Evolutionary conservation across 139 green algal species (phyloP).

Genomic region (Edaphochlamys debaryana): DNA sequence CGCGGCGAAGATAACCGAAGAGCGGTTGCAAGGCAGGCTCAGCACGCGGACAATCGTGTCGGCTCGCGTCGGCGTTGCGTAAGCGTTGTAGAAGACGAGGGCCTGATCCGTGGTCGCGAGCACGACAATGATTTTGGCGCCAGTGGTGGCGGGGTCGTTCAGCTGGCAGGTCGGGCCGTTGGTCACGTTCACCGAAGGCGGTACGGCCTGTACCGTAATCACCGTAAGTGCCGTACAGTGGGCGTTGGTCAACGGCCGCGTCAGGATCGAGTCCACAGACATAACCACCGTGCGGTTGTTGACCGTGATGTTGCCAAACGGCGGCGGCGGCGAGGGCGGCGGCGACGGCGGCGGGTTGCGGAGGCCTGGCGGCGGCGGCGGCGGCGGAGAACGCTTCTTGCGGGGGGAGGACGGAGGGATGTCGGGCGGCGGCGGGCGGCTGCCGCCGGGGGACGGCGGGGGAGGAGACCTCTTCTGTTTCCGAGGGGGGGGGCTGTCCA

Average conservation of each 20-base stretch:
- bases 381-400: not conserved
- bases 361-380: not conserved
- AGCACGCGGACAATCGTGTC: conserved; percentile 34
- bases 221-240: conserved; percentile 28
- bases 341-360: not conserved
- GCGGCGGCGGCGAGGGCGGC: not conserved
- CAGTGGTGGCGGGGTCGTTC: conserved; percentile 37
- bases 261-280: conserved; percentile 22
- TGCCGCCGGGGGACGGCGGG: not conserved
- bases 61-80: conserved; percentile 19
- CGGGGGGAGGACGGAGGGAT: not conserved
- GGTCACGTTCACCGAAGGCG: conserved; percentile 18
- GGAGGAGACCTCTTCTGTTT: not conserved
- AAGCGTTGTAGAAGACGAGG: conserved; percentile 33
- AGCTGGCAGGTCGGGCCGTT: conserved; percentile 31
- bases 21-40: conserved; percentile 18
- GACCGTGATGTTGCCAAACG: conserved; percentile 19
- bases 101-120: not conserved
- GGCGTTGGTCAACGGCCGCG: not conserved
- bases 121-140: conserved; percentile 37
- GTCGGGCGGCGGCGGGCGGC: not conserved
- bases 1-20: conserved; percentile 32
- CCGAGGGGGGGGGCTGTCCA: not conserved
- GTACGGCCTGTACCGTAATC: conserved; percentile 13
- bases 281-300: conserved; percentile 40